phyloP scores from a whole-genome alignment of 2,329 filamentous ascomycete genomes.

The Ascochyta fabae region DNA sequence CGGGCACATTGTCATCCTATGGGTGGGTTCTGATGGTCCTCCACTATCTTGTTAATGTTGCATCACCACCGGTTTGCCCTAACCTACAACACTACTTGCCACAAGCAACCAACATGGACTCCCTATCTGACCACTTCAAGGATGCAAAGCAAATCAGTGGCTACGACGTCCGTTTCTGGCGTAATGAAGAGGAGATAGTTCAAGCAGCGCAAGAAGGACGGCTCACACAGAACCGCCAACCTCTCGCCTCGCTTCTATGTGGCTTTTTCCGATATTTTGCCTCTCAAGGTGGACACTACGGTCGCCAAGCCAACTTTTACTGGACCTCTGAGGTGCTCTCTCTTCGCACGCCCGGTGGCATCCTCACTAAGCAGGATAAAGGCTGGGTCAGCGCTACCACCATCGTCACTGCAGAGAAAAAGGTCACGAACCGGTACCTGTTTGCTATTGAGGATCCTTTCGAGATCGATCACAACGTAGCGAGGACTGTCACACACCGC shows the following conservation, averaged over 20 bases:
- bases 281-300: conserved; percentile 48
- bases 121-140: conserved; percentile 48
- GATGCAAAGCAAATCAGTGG: conserved; percentile 63
- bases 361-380: conserved; percentile 76
- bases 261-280: conserved; percentile 92
- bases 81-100: conserved; percentile 72
- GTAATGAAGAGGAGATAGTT: conserved; percentile 73
- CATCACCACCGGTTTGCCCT: conserved; percentile 78
- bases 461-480: conserved; percentile 86
- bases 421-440: conserved; percentile 79
- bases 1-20: conserved; percentile 85
- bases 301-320: conserved; percentile 67
- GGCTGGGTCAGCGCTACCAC: conserved; percentile 87
- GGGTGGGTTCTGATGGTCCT: conserved; percentile 92
- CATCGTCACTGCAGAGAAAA: conserved; percentile 65
- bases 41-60: conserved; percentile 87
- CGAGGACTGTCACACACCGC: conserved; percentile 80
- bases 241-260: conserved; percentile 73
- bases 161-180: conserved; percentile 77
- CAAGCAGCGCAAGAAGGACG: conserved; percentile 63
- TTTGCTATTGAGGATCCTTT: conserved; percentile 94
- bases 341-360: conserved; percentile 72
- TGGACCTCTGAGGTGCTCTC: conserved; percentile 84
- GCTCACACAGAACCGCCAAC: conserved; percentile 72
- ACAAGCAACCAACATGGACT: conserved; percentile 19